Conservation (phyloP, 768 basidiomycete species). For the Mycena metata region DNA sequence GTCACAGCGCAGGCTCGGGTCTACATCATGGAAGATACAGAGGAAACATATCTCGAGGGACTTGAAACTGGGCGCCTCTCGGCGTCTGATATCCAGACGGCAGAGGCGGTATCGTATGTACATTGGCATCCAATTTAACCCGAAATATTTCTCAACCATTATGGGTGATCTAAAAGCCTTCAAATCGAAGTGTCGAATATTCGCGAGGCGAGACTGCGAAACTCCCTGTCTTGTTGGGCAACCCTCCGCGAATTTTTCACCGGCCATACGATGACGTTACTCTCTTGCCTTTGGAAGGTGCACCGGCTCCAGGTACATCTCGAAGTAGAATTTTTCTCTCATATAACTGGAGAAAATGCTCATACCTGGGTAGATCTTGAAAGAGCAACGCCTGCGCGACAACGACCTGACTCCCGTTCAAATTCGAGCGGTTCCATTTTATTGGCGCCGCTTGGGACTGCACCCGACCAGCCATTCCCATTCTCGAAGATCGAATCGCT, state of each 20-base stretch:
- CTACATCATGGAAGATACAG: not conserved
- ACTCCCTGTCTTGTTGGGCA: not conserved
- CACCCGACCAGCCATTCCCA: no score
- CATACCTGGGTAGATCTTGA: not conserved
- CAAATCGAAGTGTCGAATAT: constrained; percentile 11
- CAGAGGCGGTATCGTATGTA: not conserved
- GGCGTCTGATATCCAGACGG: not conserved
- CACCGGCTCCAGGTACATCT: constrained; percentile 2
- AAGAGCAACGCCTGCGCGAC: not conserved
- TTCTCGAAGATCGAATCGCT: no score
- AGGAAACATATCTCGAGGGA: constrained; percentile 6
- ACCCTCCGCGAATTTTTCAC: not conserved
- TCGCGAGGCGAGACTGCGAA: not conserved
- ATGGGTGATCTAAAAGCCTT: not conserved
- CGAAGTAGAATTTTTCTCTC: not conserved
- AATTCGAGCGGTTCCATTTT: no score
- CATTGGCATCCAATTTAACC: not conserved
- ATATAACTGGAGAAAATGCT: not conserved
- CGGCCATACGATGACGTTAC: not conserved
- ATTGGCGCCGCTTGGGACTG: no score
- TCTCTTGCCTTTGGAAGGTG: not conserved
- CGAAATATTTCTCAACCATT: not conserved
- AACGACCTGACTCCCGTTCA: no score
- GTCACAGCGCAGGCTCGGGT: no score
- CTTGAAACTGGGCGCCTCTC: constrained; percentile 7